phyloP scores from a whole-genome alignment of 345 rosid genomes.

The Aquilaria sinensis region DNA sequence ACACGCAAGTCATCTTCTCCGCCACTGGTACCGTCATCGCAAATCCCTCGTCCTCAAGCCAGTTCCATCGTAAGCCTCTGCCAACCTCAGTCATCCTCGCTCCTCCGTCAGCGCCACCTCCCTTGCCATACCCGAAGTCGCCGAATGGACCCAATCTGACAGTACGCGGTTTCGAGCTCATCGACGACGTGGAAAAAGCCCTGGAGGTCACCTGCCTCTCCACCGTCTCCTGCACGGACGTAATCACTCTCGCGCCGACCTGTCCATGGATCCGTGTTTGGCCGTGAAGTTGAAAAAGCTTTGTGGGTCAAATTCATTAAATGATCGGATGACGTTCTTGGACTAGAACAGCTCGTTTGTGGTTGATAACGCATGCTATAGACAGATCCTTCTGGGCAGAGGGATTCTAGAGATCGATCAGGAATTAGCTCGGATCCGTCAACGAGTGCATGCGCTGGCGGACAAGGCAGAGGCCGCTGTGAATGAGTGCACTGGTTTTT shows the following conservation, averaged over 20 bases:
- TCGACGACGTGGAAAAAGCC: constrained; percentile 48
- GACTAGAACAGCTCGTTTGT: constrained; percentile 48
- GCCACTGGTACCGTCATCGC: no score
- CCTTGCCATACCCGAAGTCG: no score
- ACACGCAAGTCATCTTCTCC: no score
- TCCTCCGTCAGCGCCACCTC: no score
- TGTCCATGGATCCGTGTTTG: constrained; percentile 44
- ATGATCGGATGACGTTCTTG: constrained; percentile 50
- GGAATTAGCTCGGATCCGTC: constrained; percentile 34
- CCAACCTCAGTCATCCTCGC: no score
- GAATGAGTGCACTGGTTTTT: no score
- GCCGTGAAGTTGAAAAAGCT: constrained; percentile 29
- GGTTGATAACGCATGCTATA: constrained; percentile 44
- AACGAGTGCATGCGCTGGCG: constrained; percentile 10
- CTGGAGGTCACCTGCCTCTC: constrained; percentile 52
- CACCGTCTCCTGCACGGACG: constrained; percentile 71
- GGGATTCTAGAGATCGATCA: constrained; percentile 56
- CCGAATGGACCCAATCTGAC: constrained; percentile 39
- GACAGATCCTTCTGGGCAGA: constrained; percentile 33
- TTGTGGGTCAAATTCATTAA: constrained; percentile 21
- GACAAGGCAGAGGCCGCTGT: no score
- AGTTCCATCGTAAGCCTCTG: no score
- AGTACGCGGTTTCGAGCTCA: constrained; percentile 53
- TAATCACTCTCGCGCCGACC: constrained; percentile 53
- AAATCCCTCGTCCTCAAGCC: no score